Base-by-base conservation (phyloP, 805 yeast genomes). In the Saccharomycopsis amapae region DNA sequence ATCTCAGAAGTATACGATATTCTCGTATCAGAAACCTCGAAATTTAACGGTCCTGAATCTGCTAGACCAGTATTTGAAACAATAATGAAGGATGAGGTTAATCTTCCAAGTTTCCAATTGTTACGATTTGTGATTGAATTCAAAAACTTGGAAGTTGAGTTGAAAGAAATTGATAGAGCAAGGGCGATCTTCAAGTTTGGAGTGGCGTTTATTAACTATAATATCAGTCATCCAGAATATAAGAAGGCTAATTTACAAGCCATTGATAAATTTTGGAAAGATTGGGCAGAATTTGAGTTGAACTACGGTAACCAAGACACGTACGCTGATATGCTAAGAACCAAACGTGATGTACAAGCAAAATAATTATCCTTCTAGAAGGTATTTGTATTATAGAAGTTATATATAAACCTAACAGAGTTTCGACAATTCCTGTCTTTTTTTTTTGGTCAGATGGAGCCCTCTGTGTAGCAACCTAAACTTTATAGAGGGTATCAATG, bases 211-310 rank as follows among this genome's bases (percentile, higher is more conserved):
- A 38, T 40, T 20, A 39, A 32, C 4, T 31, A 25, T 35, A 30
- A 22, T 3, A 23, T 47, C n/a, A 17, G 15, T 10, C 38, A 63
- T 47, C 56, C 62, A 19, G 62, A 65, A 41, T 71, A 67, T 9
- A 46, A 58, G 19, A 12, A 26, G 35, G 45, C 22, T 32, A 52
- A 34, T 45, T 22, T 35, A 38, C 22, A 30, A 34, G 10, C 57
- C 56, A 33, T 53, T 58, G 23, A 60, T 47, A 49, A 44, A 1
- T 57, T 78, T 26, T 87, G 95, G 95, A 63, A 63, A 1, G 60
- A 62, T 24, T 89, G 95, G 95, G 79, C 79, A 44, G 58, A 66
- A 9, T 86, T 88, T 59, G 97, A 89, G 58, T 59, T 84, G 28
- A 68, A 73, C 12, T 54, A 75, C 59, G 97, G 97, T 3, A 65